phyloP scores from a whole-genome alignment of 345 rosid species.

The Gossypium ekmanianum region DNA sequence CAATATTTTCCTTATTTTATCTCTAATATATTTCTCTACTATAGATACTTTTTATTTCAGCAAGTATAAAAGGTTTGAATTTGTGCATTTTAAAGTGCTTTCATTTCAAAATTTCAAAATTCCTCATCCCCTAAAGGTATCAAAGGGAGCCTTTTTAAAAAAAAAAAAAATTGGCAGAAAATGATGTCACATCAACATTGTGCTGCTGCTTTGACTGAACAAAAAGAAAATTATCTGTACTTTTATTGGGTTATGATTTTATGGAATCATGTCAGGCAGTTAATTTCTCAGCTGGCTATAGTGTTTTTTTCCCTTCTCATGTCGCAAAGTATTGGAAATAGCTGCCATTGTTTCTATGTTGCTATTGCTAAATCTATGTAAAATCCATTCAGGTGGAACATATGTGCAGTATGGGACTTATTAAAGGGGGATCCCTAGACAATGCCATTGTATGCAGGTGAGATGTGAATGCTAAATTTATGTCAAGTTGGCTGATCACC shows the following conservation, averaged over 20 bases:
- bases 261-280: neutral
- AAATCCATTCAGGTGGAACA: slow-evolving; percentile 57
- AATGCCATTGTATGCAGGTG: slow-evolving; percentile 90
- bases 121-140: neutral
- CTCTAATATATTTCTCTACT: neutral
- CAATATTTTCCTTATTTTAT: neutral
- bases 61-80: neutral
- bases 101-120: neutral
- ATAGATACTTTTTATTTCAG: neutral
- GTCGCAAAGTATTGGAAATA: neutral
- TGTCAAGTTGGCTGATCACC: neutral
- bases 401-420: slow-evolving; percentile 66
- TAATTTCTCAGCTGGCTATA: neutral
- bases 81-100: neutral
- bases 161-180: neutral
- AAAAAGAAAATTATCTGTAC: neutral
- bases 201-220: neutral
- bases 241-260: neutral
- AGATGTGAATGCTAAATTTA: slow-evolving; percentile 16
- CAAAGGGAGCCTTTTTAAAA: neutral
- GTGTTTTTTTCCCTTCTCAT: neutral
- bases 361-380: slow-evolving; percentile 8
- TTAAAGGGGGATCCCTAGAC: slow-evolving; percentile 79
- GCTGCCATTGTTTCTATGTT: neutral
- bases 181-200: neutral